Evolutionary conservation across 2,329 filamentous ascomycete species (phyloP), one percentile per base, ranked within the genome.

Genomic region (Macrophomina phaseolina): DNA sequence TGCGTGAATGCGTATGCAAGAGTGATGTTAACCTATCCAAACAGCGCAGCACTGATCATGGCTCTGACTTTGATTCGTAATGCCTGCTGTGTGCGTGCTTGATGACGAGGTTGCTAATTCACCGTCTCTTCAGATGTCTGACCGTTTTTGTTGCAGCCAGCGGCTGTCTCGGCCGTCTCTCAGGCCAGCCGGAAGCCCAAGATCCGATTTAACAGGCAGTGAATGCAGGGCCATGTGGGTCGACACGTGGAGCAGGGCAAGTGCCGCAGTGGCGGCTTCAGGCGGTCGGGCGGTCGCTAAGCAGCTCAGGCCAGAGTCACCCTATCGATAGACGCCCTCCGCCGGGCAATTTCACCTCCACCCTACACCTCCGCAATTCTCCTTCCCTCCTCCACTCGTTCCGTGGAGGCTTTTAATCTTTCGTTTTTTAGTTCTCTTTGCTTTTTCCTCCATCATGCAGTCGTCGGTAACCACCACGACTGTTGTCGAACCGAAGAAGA

Each of bases 401-500:
- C 14, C 6, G 42, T 38, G 45, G 42, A 16, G 16, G 38, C 49
- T 64, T 53, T 65, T 23, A 23, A 23, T 51, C 49, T 49, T 36
- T 65, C 40, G 51, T 53, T 48, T 40, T 51, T 38, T 32, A 40
- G 30, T 60, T 46, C 16, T 28, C 11, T 60, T 34, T 46, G 23
- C 38, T 12, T 11, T 34, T 23, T 9, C 51, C 5, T 46, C 9
- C 63, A 65, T 49, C 51, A 65, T 65, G 63, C 40, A 45, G 51
- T 28, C 63, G 40, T 38, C 63, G n/a, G 52, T 40, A 36, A 66
- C 65, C 16, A 64, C 65, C 58, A 64, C 60, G 30, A 49, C 65
- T 14, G 58, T 51, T n/a, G 60, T 67, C 49, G 65, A 64, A 46
- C 45, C 62, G 40, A 67, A 68, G 55, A 63, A 66, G 30, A 51